phyloP scores from a whole-genome alignment of 331 rosid genomes.

The Quercus tomentella region DNA sequence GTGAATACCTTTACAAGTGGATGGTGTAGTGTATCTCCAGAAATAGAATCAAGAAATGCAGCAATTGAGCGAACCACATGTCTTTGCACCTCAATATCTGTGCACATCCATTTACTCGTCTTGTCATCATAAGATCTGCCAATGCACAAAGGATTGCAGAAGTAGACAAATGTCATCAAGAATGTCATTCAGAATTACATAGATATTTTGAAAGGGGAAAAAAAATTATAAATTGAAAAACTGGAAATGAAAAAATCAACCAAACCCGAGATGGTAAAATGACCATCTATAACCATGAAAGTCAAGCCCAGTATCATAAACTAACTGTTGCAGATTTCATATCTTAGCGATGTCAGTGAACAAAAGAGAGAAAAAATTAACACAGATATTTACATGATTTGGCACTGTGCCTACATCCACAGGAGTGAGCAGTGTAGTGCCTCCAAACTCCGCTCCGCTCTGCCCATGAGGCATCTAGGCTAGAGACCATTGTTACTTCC shows the following conservation, averaged over 20 bases:
- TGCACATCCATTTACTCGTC: slow-evolving; percentile 56
- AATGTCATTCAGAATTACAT: too few species aligned
- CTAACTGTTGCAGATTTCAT: too few species aligned
- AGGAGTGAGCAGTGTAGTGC: too few species aligned
- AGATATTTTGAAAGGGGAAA: too few species aligned
- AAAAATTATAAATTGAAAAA: background rate
- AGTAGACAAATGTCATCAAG: too few species aligned
- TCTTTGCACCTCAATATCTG: slow-evolving; percentile 71
- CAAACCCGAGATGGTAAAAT: background rate
- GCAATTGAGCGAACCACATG: slow-evolving; percentile 55
- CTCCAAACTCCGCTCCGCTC: too few species aligned
- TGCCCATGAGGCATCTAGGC: too few species aligned
- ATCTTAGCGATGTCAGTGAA: too few species aligned
- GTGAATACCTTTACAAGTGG: slow-evolving; percentile 54
- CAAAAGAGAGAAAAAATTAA: too few species aligned
- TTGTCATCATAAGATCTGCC: slow-evolving; percentile 45
- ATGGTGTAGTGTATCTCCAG: slow-evolving; percentile 38
- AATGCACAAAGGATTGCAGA: background rate
- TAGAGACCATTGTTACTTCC: too few species aligned
- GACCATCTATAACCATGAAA: background rate
- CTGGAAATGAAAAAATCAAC: background rate
- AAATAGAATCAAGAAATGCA: slow-evolving; percentile 62
- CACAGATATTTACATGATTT: too few species aligned
- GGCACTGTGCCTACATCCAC: too few species aligned
- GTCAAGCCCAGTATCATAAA: background rate